Percentiles rank a stretch among this genome's conserved stretches.
Conservation (phyloP, 164 flowering plant species). For the Umbilicus rupestris region DNA sequence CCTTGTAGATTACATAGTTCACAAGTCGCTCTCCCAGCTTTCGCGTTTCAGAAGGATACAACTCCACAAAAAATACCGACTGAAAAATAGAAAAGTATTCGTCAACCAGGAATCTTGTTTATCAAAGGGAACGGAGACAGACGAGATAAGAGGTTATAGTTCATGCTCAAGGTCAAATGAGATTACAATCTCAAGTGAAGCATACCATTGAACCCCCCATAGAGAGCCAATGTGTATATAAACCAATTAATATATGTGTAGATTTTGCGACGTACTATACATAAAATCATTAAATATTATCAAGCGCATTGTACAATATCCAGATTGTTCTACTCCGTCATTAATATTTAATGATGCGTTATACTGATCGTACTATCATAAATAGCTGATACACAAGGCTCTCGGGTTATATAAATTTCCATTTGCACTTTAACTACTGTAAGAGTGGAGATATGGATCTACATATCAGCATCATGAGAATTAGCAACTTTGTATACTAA, state of each 20-base stretch:
- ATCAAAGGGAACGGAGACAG: neutral
- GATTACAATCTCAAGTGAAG: neutral
- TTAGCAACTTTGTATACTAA: neutral
- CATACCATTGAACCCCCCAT: too few species aligned
- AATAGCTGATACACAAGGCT: too few species aligned
- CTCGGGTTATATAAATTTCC: too few species aligned
- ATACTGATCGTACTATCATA: too few species aligned
- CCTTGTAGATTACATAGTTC: constrained; percentile 89
- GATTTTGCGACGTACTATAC: too few species aligned
- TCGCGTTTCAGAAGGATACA: constrained; percentile 62
- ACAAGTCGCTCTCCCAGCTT: constrained; percentile 69
- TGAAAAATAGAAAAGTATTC: constrained; percentile 19
- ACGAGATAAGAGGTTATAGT: neutral
- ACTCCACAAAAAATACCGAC: constrained; percentile 73
- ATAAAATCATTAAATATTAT: too few species aligned
- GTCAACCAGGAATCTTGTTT: neutral
- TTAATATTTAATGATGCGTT: neutral
- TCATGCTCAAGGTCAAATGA: neutral
- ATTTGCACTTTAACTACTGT: too few species aligned
- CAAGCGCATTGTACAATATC: neutral
- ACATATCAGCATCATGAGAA: too few species aligned
- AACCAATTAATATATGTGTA: too few species aligned
- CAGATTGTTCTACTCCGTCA: neutral
- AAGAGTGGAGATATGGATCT: too few species aligned
- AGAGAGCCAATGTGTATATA: too few species aligned